A percentile compares a stretch with the other conserved stretches of the same genome.
These are phyloP conservation scores for Pleurotus tuber-regium DNA, from an alignment of 768 basidiomycete species.

Conservation along the genomic window DNA sequence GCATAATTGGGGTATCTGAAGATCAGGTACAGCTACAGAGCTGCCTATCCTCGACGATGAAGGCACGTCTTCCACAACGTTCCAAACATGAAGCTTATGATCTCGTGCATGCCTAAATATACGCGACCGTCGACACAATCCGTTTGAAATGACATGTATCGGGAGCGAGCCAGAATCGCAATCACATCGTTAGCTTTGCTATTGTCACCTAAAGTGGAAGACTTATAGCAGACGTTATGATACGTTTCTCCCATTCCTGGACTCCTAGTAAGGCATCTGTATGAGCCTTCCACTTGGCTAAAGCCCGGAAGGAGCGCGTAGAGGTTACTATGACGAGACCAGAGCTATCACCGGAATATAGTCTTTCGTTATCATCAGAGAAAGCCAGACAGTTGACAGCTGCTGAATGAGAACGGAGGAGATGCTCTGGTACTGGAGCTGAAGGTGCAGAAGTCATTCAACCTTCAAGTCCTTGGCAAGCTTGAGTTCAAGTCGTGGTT, in stretches of 20 bases:
- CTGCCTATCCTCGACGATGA: constrained; percentile 46
- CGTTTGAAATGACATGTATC: too few species aligned
- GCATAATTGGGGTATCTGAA: constrained; percentile 47
- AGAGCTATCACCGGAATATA: constrained; percentile 84
- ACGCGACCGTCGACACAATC: too few species aligned
- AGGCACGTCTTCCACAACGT: constrained; percentile 42
- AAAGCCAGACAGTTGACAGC: constrained; percentile 60
- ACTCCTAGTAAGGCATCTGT: constrained; percentile 72
- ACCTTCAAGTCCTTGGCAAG: too few species aligned
- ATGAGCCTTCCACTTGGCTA: constrained; percentile 79
- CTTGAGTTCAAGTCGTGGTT: too few species aligned
- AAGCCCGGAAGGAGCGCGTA: constrained; percentile 69
- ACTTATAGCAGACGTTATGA: constrained; percentile 71
- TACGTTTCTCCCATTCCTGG: constrained; percentile 61
- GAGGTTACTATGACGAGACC: constrained; percentile 80
- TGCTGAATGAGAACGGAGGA: constrained; percentile 70
- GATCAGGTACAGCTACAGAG: constrained; percentile 51
- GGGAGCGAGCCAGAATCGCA: too few species aligned
- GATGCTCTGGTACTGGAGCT: constrained; percentile 64
- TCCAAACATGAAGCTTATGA: constrained; percentile 82
- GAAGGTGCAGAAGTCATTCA: constrained; percentile 19
- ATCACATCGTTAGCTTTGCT: too few species aligned
- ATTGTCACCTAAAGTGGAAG: too few species aligned
- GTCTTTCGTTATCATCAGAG: constrained; percentile 70
- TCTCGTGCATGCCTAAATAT: constrained; percentile 76